These are phyloP conservation scores for Sicyos edulis DNA, from an alignment of 306 rosid genomes.

Conservation along the genomic window DNA sequence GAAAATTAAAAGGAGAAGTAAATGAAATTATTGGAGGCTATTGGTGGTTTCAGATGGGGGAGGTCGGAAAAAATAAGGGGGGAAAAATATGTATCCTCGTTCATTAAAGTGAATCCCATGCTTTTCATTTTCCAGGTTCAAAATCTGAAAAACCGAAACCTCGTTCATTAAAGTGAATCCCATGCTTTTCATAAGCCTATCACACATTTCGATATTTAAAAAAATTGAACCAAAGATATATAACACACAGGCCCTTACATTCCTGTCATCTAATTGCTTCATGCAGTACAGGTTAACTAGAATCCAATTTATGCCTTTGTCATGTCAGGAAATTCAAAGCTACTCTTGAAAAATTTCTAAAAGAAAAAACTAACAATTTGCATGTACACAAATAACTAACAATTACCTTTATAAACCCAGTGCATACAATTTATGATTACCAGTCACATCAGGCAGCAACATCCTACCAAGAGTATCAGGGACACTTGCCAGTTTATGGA, in stretches of 20 bases:
- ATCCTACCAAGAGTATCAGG: background rate
- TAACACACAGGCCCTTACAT: background rate
- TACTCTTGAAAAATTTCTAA: background rate
- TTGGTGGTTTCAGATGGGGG: background rate
- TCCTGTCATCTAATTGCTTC: background rate
- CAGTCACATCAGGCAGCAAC: background rate
- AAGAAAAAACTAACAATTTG: constrained; percentile 1
- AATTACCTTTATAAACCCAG: background rate
- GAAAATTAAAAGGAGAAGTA: background rate
- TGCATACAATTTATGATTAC: background rate
- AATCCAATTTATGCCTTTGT: background rate
- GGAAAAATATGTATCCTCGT: background rate
- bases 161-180: too few relatives aligned
- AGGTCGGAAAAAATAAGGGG: background rate
- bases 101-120: too few relatives aligned
- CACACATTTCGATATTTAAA: background rate
- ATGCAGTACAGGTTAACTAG: background rate
- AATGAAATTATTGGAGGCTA: background rate
- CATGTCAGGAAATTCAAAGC: background rate
- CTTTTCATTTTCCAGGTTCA: too few relatives aligned
- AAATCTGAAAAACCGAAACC: background rate
- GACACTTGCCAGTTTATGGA: constrained; percentile 2
- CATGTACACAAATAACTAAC: background rate
- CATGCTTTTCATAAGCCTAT: background rate
- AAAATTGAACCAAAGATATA: background rate